Evolutionary conservation across 352 stramenopile genomes (phyloP), one percentile per base, ranked within the genome.

Genomic region (Globisporangium apiculatum): DNA sequence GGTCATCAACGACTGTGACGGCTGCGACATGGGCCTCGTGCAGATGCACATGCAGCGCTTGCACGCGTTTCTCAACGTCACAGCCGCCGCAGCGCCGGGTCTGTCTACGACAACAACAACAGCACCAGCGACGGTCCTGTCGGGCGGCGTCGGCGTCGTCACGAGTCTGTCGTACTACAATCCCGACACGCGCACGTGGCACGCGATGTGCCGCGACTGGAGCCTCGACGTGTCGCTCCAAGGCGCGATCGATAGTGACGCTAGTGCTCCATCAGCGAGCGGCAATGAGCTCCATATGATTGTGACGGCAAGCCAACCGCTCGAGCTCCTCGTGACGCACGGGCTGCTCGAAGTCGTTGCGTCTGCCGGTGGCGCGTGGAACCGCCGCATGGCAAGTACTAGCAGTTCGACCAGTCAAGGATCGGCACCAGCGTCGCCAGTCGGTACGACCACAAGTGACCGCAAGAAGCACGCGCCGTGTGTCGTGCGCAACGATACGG

Each of bases 1-100:
- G 1, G 50, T 94, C 17, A 91, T 94, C 55, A 94, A 94, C 47
- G 84, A 94, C 62, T 92, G 84, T 57, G 83, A 91, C 40, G 83
- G 81, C 7, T 92, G 84, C 58, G 84, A 94, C 64, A 94, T 94
- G 82, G 83, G 83, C 2, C 77, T 94, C 10, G 62, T 82, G 10
- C 84, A 94, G 56, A 60, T 92, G 38, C 73, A 86, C 40, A 75
- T 91, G 31, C 74, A 86, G 61, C 75, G 72, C 15, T 87, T 79
- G 43, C 76, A 89, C 47, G 48, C 85, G 9, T 94, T 94, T 46
- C 48, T 91, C 52, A 94, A 94, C 57, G 66, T 83, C 14, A 91
- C 73, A 14, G 78, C 84, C 59, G 68, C 64, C 7, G 57, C 58
- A 52, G 58, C 65, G 48, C 38, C 68, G 43, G 2, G 24, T 31